These are phyloP conservation scores for Rhizopogon vinicolor DNA, from an alignment of 768 basidiomycete species.

Conservation along the genomic window DNA sequence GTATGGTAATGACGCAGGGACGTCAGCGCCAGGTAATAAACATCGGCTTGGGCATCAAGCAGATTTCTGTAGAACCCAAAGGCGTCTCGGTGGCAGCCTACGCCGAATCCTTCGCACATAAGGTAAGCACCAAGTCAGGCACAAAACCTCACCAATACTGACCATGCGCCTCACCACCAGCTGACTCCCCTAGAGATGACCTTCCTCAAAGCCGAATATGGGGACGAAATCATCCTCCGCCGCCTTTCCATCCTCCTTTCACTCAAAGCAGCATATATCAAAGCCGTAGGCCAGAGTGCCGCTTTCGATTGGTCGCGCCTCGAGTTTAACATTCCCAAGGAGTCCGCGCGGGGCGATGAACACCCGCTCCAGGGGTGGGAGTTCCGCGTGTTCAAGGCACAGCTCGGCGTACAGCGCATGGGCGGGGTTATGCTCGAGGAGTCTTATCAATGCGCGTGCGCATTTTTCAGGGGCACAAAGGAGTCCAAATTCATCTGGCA, in stretches of 20 bases:
- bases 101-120: conserved; percentile 70
- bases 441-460: conserved; percentile 71
- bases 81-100: conserved; percentile 59
- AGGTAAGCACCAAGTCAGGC: conserved; percentile 39
- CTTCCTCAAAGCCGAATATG: conserved; percentile 45
- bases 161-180: conserved; percentile 17
- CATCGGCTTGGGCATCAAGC: conserved; percentile 77
- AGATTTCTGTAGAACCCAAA: conserved; percentile 56
- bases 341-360: conserved; percentile 62
- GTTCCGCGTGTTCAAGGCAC: conserved; percentile 74
- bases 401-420: conserved; percentile 61
- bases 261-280: conserved; percentile 78
- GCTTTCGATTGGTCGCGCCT: conserved; percentile 81
- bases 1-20: conserved; percentile 87
- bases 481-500: conserved; percentile 73
- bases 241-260: conserved; percentile 75
- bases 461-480: conserved; percentile 66
- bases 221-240: conserved; percentile 64
- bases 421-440: conserved; percentile 53
- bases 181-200: conserved; percentile 48
- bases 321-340: conserved; percentile 70
- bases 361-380: conserved; percentile 77
- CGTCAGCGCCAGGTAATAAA: conserved; percentile 70
- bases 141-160: neutral
- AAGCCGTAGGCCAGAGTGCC: conserved; percentile 75